Evolutionary conservation across 1,284 basidiomycete species (phyloP).

Genomic region (Mixia osmundae): DNA sequence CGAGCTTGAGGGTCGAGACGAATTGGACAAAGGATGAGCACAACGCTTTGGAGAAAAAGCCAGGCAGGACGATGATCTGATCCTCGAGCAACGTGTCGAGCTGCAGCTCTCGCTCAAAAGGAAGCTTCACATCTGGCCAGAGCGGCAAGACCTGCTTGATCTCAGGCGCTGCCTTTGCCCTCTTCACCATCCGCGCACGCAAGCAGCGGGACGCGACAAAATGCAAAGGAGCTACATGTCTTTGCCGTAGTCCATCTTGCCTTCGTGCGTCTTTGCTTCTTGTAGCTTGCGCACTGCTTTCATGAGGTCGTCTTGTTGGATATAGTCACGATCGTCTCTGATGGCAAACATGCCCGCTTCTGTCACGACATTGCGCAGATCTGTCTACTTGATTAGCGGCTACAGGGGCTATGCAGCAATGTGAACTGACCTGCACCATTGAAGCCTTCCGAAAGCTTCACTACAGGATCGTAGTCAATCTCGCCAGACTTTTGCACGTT

Average conservation of each 20-base stretch:
- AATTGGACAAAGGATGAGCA: too few species aligned
- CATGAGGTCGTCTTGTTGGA: slow-evolving; percentile 82
- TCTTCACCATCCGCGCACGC: not conserved
- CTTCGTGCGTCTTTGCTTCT: slow-evolving; percentile 86
- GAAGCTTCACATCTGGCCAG: not conserved
- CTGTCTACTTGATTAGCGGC: slow-evolving; percentile 20
- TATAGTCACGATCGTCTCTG: slow-evolving; percentile 48
- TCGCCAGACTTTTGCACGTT: slow-evolving; percentile 88
- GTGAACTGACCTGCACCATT: slow-evolving; percentile 42
- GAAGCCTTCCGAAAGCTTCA: slow-evolving; percentile 84
- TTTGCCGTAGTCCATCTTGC: slow-evolving; percentile 31
- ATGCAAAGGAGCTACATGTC: not conserved
- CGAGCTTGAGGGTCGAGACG: slow-evolving; percentile 1
- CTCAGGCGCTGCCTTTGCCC: not conserved
- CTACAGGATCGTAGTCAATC: slow-evolving; percentile 88
- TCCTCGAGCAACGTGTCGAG: not conserved
- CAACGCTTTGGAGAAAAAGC: too few species aligned
- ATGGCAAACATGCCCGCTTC: slow-evolving; percentile 99
- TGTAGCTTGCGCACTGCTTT: slow-evolving; percentile 94
- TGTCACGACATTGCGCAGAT: slow-evolving; percentile 86
- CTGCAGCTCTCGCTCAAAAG: not conserved
- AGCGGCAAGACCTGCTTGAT: not conserved
- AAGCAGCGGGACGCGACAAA: not conserved
- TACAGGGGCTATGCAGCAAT: not conserved
- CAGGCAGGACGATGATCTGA: too few species aligned